Base-by-base conservation (phyloP, 2,329 filamentous ascomycete genomes). In the Esteya vermicola region DNA sequence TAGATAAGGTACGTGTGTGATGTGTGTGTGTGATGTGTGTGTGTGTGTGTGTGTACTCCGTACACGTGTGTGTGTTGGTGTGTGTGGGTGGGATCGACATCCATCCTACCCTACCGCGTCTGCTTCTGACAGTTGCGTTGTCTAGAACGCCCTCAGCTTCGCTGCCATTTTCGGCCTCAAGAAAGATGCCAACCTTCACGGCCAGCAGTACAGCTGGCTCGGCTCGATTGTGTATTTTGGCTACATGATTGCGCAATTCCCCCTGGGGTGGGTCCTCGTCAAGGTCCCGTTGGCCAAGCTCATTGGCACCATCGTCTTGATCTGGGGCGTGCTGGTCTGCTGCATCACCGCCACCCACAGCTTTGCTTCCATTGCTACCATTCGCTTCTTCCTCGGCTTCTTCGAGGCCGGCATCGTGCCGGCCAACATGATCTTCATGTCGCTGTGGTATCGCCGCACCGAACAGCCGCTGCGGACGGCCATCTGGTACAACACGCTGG, bases 351-450 rank as follows among this genome's bases (percentile, higher is more conserved):
- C 56, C 6, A 54, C 56, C 27, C 51, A 57, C 21, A 53, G 42
- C 31, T 61, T 56, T 42, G 44, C 47, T 6, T 46, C 50, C 19
- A 49, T 63, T 2, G 45, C 61, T 6, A 57, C 53, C 13, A 51
- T 57, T n/a, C 51, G 59, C 5, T 56, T 57, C 39, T 49, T 61
- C 34, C 52, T 63, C 8, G 58, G 59, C 31, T 49, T 58, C 1
- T 55, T 55, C 9, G 54, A 58, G 43, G 58, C 58, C 19, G 49
- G 51, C 18, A 52, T 52, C 45, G 54, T 56, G 33, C 58, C 58
- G 1, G 61, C 60, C 22, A 32, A 32, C 21, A 60, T 57, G 18
- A 56, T 61, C 33, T 65, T 59, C 46, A 56, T 60, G 21, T 51
- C 64, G 9, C 54, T 51, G 14, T 56, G 54, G 8, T 66, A 39